Evolutionary conservation across 1,139 yeast genomes (phyloP), one percentile per base, ranked within the genome.

Genomic region (Diutina mesorugosa): DNA sequence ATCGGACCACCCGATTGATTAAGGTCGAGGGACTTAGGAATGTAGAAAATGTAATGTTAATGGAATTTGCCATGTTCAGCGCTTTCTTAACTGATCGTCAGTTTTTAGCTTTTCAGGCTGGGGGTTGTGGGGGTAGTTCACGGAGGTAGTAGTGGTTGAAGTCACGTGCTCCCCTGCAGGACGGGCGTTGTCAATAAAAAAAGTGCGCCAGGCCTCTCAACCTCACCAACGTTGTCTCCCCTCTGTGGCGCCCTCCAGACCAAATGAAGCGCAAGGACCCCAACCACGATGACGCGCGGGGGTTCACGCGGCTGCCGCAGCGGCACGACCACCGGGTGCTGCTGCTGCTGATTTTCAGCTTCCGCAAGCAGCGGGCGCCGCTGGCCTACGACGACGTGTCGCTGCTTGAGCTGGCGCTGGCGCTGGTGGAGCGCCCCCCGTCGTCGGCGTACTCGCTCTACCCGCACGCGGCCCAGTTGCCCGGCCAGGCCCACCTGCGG

Each of bases 301-400:
- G 51, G 51, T 28, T 28, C 38, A 28, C 35, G 12, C 35, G 51
- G 30, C 51, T 47, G 51, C 51, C 51, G 12, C 51, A 47, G 51
- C 51, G 51, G 18, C n/a, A 6, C 63, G 26, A 45, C 32, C 32
- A 55, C 58, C 64, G 67, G 59, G 64, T 78, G 56, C 69, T 69
- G 58, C 69, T 76, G 38, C 66, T 76, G n/a, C 72, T 77, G 30
- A 69, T 76, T 26, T 76, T 76, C 61, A 69, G 75, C 60, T 63
- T 73, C 55, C 66, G 74, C 55, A 73, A 72, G 62, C 58, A 59
- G 57, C 61, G 61, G 35, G 64, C n/a, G 50, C 50, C 28, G n/a
- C 30, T n/a, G 21, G 29, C 51, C 21, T 16, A 28, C 51, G 51
- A 47, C 38, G 51, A 29, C 29, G 29, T 18, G 18, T n/a, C 29